Percentiles rank a stretch among this genome's conserved stretches.
These are phyloP conservation scores for Lignosus rhinocerotis DNA, from an alignment of 1,284 basidiomycete genomes.

Conservation along the genomic window DNA sequence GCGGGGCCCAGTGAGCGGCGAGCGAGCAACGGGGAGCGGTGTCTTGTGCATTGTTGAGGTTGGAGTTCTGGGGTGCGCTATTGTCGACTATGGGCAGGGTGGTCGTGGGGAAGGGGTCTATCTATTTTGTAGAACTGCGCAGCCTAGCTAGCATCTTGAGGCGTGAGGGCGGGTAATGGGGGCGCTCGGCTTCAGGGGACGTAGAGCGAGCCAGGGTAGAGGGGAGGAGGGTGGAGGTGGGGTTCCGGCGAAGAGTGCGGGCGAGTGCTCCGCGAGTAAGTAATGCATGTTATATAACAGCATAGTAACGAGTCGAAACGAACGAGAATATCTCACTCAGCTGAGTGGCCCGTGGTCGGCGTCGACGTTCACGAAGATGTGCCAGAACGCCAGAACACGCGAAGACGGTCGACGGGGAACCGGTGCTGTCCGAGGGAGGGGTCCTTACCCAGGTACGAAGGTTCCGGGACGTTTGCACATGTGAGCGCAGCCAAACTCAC, in stretches of 20 bases:
- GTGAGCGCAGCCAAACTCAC: neutral
- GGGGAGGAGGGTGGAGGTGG: neutral
- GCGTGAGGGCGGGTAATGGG: neutral
- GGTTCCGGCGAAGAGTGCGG: neutral
- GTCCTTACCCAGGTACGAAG: too few relatives aligned
- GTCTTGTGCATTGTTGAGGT: neutral
- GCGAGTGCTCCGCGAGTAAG: neutral
- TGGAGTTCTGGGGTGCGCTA: neutral
- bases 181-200: neutral
- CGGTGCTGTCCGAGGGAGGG: neutral
- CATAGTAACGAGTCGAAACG: conserved; percentile 27
- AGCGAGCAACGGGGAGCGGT: neutral
- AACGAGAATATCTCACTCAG: conserved; percentile 23
- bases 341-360: neutral
- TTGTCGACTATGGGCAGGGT: neutral
- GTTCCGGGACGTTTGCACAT: neutral
- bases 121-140: conserved; percentile 24
- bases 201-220: neutral
- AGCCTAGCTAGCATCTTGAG: too few relatives aligned
- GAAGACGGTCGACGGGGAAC: neutral
- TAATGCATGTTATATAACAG: conserved; percentile 10
- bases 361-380: neutral
- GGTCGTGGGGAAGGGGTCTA: conserved; percentile 12
- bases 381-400: neutral
- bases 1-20: conserved; percentile 11